These are phyloP conservation scores for Kodamaea jinghongensis DNA, from an alignment of 805 yeast species.

Conservation along the genomic window DNA sequence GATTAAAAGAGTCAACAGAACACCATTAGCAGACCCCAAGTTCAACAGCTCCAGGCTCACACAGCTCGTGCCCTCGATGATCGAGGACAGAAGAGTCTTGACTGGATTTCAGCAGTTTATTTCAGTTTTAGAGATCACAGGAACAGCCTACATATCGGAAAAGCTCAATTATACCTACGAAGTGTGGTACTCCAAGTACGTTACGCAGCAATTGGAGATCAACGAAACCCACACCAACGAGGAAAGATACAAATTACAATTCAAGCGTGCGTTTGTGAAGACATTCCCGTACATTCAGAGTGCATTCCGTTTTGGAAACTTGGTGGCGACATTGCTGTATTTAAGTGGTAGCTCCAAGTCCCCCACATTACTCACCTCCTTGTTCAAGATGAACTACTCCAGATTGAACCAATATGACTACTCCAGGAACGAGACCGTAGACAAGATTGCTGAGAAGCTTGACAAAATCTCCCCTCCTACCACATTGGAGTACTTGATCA, in stretches of 20 bases:
- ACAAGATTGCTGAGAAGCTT: slow-evolving; percentile 9
- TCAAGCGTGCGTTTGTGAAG: slow-evolving; percentile 46
- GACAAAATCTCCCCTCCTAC: slow-evolving; percentile 41
- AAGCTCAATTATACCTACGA: slow-evolving; percentile 67
- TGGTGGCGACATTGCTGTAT: slow-evolving; percentile 60
- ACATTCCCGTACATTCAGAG: slow-evolving; percentile 61
- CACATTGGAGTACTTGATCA: slow-evolving; percentile 31
- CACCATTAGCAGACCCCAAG: slow-evolving; percentile 29
- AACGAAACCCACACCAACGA: slow-evolving; percentile 18
- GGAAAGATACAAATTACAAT: slow-evolving; percentile 27
- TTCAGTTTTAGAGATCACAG: slow-evolving; percentile 58
- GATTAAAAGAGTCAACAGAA: slow-evolving; percentile 56
- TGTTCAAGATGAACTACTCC: slow-evolving; percentile 64
- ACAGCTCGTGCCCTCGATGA: slow-evolving; percentile 37
- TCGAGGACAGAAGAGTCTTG: slow-evolving; percentile 54
- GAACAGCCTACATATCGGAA: slow-evolving; percentile 65
- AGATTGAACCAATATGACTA: slow-evolving; percentile 56
- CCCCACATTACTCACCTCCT: slow-evolving; percentile 57
- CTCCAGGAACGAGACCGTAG: slow-evolving; percentile 31
- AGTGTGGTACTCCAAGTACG: slow-evolving; percentile 54
- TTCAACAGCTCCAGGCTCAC: slow-evolving; percentile 32
- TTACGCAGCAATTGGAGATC: slow-evolving; percentile 44
- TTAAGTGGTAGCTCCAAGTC: slow-evolving; percentile 65
- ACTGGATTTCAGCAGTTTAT: slow-evolving; percentile 50
- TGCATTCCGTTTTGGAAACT: slow-evolving; percentile 44